Conservation (phyloP, 768 basidiomycete genomes). For the Butyriboletus loyo region DNA sequence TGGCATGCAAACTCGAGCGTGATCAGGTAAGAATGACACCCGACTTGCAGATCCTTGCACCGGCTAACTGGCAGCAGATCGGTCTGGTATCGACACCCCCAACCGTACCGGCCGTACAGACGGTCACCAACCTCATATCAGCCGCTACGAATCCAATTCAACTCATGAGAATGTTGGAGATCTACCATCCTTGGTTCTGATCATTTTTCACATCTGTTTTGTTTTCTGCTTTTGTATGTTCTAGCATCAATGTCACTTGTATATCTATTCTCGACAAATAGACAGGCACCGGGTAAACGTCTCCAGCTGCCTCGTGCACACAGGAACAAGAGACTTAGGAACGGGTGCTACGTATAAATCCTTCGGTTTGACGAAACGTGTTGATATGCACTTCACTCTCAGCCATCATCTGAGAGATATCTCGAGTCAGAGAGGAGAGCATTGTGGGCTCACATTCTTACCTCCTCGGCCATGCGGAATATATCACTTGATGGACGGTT, state of each 20-base stretch:
- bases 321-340: conserved; percentile 13
- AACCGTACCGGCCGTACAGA: conserved; percentile 63
- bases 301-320: background rate
- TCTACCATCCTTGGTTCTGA: conserved; percentile 84
- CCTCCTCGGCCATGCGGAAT: conserved; percentile 89
- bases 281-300: too few relatives aligned
- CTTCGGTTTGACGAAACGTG: conserved; percentile 75
- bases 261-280: conserved; percentile 2
- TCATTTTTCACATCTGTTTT: background rate
- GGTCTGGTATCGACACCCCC: conserved; percentile 21
- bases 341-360: conserved; percentile 48
- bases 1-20: conserved; percentile 85
- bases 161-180: conserved; percentile 82
- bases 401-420: conserved; percentile 60
- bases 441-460: conserved; percentile 37
- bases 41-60: background rate
- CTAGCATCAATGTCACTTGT: conserved; percentile 1
- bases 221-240: background rate
- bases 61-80: conserved; percentile 17
- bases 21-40: conserved; percentile 55
- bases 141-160: conserved; percentile 84
- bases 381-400: conserved; percentile 67
- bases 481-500: conserved; percentile 85
- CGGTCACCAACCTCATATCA: conserved; percentile 78
- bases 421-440: background rate